These are phyloP conservation scores for Albatrellus ellisii DNA, from an alignment of 768 basidiomycete species.

Conservation along the genomic window DNA sequence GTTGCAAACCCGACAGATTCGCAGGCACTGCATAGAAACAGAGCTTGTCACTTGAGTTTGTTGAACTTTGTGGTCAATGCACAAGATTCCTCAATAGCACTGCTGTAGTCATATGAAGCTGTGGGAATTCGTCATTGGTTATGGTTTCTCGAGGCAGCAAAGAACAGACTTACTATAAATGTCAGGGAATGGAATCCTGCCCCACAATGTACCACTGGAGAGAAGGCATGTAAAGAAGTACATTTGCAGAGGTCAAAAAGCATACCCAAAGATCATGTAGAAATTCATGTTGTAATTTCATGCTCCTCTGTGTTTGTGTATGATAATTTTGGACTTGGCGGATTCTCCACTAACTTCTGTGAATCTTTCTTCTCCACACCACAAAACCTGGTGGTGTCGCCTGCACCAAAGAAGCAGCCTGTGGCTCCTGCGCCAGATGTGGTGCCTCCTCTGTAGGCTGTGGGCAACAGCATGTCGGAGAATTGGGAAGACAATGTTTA, in stretches of 20 bases:
- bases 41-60: constrained; percentile 64
- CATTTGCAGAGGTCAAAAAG: neutral
- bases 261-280: constrained; percentile 75
- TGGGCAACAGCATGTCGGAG: constrained; percentile 27
- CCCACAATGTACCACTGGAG: constrained; percentile 74
- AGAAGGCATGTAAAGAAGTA: neutral
- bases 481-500: constrained; percentile 44
- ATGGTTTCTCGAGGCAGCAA: neutral
- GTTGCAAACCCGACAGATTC: no score
- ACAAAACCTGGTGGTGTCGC: neutral
- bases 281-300: no score
- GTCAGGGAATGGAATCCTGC: constrained; percentile 63
- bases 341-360: no score
- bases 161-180: constrained; percentile 37
- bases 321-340: no score
- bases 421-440: neutral
- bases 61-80: constrained; percentile 54
- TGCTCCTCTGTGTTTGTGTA: no score
- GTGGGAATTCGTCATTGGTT: constrained; percentile 2
- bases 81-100: constrained; percentile 56
- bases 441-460: no score
- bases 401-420: neutral
- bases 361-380: neutral
- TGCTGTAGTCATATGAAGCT: constrained; percentile 74
- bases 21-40: constrained; percentile 77